Evolutionary conservation across 108 stramenopile genomes (phyloP), one percentile per base, ranked within the genome.

Genomic region (Skeletonema costatum): DNA sequence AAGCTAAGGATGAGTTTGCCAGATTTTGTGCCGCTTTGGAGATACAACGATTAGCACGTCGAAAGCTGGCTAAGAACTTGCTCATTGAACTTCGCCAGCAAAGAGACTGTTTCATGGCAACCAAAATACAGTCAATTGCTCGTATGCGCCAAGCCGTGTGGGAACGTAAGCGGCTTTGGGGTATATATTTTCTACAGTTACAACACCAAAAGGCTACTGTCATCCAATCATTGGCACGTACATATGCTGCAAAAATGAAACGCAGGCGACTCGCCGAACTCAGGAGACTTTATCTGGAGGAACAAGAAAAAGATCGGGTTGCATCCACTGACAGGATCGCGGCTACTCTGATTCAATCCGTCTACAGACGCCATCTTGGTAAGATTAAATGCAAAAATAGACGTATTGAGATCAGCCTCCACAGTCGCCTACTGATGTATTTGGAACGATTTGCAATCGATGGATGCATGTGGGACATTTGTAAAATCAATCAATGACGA

Each of bases 401-500:
- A 12, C 42, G 36, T 25, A 64, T 83, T 35, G 76, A 77, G 60
- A 58, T 83, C 38, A 70, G 61, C 17, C 33, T 83, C 5, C 82
- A 83, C 36, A 65, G 46, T 6, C 64, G 82, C n/a, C 66, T 83
- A 13, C 31, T 74, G 11, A 67, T 77, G 62, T 78, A 74, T 42
- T 14, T 73, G 4, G 82, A 83, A 33, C 60, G 77, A 17, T 83
- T 64, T 39, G 67, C 51, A 61, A 59, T 74, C 35, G 73, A 83
- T 68, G 77, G 77, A 13, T 71, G 73, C 44, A 53, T 83, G 44
- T 83, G 71, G n/a, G 56, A 56, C 73, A 2, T 78, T 83, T 31
- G 35, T 83, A 21, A 83, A 78, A 68, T 73, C 62, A 33, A 68
- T 83, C n/a, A 78, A 77, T 39, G 77, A 77, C 58, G 82, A 83